phyloP scores from a whole-genome alignment of 208 protist species.

The Phytomonas serpens region DNA sequence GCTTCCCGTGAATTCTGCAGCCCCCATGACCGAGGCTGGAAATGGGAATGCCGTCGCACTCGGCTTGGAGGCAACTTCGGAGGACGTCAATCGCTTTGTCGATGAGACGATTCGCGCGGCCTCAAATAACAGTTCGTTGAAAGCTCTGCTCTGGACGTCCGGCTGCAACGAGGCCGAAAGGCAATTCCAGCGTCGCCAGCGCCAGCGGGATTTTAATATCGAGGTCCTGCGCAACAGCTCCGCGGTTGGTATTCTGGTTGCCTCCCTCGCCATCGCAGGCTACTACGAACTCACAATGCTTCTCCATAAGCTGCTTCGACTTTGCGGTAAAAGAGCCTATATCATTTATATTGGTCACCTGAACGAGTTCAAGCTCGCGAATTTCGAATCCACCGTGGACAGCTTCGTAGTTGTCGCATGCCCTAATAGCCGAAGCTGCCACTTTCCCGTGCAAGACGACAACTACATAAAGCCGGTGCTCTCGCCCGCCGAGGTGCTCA shows the following conservation, averaged over 20 bases:
- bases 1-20: background rate
- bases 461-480: constrained; percentile 84
- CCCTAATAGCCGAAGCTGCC: constrained; percentile 62
- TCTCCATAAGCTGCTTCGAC: constrained; percentile 55
- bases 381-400: constrained; percentile 87
- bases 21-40: background rate
- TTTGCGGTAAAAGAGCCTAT: constrained; percentile 68
- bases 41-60: constrained; percentile 4
- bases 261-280: constrained; percentile 63
- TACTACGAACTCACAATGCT: constrained; percentile 79
- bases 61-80: constrained; percentile 4
- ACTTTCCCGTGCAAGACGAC: constrained; percentile 69
- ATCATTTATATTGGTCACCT: constrained; percentile 89
- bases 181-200: constrained; percentile 35
- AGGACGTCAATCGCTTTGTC: background rate
- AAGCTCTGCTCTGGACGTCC: constrained; percentile 9
- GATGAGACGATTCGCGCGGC: background rate
- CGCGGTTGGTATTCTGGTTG: constrained; percentile 83
- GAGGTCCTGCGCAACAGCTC: constrained; percentile 64
- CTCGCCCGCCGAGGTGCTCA: constrained; percentile 77
- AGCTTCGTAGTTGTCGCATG: constrained; percentile 84
- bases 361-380: constrained; percentile 90
- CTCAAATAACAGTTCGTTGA: background rate
- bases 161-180: constrained; percentile 18
- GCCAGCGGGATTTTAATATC: constrained; percentile 74